These are phyloP conservation scores for Lotus japonicus DNA, from an alignment of 306 rosid species.

Conservation along the genomic window DNA sequence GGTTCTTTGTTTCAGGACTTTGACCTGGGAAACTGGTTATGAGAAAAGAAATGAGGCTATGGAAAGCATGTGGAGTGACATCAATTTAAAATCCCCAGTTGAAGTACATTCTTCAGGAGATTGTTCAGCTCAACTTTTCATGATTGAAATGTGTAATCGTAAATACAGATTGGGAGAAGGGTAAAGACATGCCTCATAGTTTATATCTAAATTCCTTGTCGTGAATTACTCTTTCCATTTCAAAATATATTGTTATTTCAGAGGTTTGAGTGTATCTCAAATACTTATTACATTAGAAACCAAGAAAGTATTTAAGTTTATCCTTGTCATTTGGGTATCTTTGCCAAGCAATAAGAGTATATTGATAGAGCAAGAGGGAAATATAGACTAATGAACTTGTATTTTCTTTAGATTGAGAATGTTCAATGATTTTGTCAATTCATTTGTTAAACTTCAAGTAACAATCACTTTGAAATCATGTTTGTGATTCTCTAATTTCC, in stretches of 20 bases:
- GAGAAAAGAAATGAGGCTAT: slow-evolving; percentile 33
- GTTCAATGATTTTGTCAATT: background rate
- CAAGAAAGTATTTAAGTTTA: background rate
- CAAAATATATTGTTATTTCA: background rate
- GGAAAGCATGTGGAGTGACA: slow-evolving; percentile 29
- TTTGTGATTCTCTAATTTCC: background rate
- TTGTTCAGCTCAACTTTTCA: slow-evolving; percentile 38
- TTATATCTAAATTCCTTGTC: slow-evolving; percentile 3
- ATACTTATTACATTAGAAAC: background rate
- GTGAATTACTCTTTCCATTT: background rate
- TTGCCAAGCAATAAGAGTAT: background rate
- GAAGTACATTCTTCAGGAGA: slow-evolving; percentile 32
- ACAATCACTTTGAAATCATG: background rate
- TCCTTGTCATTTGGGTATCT: background rate
- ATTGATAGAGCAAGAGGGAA: background rate
- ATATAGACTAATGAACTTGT: background rate
- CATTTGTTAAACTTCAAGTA: background rate
- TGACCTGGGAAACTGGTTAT: slow-evolving; percentile 74
- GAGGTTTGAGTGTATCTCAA: background rate
- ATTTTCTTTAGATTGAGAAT: background rate
- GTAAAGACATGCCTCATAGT: slow-evolving; percentile 31
- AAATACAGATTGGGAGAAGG: slow-evolving; percentile 74
- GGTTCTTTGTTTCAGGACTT: slow-evolving; percentile 46
- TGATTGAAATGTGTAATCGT: slow-evolving; percentile 55
- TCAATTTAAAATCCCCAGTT: slow-evolving; percentile 22